These are phyloP conservation scores for Candida tunisiensis DNA, from an alignment of 1,139 yeast genomes.

Conservation along the genomic window DNA sequence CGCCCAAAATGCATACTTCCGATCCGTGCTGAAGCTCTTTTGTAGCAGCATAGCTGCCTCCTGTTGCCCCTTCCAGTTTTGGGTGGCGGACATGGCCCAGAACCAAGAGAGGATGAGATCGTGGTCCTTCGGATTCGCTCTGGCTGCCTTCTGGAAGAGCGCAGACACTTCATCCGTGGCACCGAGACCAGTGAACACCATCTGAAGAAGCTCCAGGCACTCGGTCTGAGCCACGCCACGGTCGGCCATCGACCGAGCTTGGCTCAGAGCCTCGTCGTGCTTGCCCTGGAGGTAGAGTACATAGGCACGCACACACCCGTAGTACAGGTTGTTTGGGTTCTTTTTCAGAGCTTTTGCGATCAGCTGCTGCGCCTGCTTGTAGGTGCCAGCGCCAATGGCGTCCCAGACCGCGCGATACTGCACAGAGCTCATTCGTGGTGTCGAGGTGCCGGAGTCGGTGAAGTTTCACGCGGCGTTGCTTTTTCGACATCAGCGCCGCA, in stretches of 20 bases:
- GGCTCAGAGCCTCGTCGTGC: constrained; percentile 25
- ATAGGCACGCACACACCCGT: constrained; percentile 31
- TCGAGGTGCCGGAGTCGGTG: too few relatives aligned
- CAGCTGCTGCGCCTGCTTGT: constrained; percentile 32
- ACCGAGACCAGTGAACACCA: constrained; percentile 5
- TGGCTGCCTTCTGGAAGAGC: constrained; percentile 29
- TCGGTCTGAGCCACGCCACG: constrained; percentile 38
- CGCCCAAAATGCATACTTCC: too few relatives aligned
- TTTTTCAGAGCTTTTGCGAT: constrained; percentile 33
- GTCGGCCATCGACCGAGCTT: constrained; percentile 25
- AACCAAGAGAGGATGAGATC: too few relatives aligned
- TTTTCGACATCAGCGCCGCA: too few relatives aligned
- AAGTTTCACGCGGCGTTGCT: too few relatives aligned
- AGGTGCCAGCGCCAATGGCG: constrained; percentile 40
- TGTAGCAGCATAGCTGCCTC: too few relatives aligned
- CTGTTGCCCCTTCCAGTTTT: too few relatives aligned
- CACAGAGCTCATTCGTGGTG: too few relatives aligned
- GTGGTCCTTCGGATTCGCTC: constrained; percentile 21
- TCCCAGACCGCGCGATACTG: too few relatives aligned
- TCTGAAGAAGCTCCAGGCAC: constrained; percentile 28
- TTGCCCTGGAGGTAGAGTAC: constrained; percentile 28
- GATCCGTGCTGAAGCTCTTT: too few relatives aligned
- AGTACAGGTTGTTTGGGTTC: constrained; percentile 38
- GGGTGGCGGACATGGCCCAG: too few relatives aligned
- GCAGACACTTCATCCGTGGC: constrained; percentile 14